Evolutionary conservation across 1,284 basidiomycete species (phyloP), one percentile per base, ranked within the genome.

Genomic region (Cryptococcus wingfieldii): DNA sequence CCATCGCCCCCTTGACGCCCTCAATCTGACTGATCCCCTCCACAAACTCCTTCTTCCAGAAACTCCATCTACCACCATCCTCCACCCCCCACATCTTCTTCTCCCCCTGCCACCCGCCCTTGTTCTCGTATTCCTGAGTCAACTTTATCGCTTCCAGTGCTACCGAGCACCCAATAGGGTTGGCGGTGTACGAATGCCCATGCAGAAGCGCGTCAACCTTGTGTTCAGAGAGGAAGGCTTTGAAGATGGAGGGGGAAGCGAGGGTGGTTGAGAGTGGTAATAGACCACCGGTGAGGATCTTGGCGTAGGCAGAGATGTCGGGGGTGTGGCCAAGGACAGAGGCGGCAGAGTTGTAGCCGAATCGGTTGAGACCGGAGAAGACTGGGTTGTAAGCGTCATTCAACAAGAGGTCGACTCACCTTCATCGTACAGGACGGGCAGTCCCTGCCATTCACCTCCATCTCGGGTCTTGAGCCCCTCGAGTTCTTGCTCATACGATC

Each of bases 381-480:
- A 98, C 95, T 76, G 51, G 42, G 18, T 31, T 37, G 19, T n/a
- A 12, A n/a, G 46, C 9, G 10, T 18, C 38, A 23, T 27, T 16
- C 28, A 3, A 13, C 43, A 31, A 48, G n/a, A 18, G 6, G 37
- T n/a, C 6, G 10, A 56, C 68, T 59, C 51, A 74, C 74, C 74
- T 75, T 98, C 95, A 75, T 98, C 95, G 67, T 90, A 98, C 57
- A 98, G 85, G 59, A 98, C 87, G 0, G 95, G 93, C 18, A 98
- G 79, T 2, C 89, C 88, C 8, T 78, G 80, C 86, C 88, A 90
- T 7, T 61, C 67, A 0, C 54, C 58, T 2, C 53, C 55, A 9
- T 50, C 34, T 43, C 57, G 27, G 53, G 46, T 47, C n/a, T 46
- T 19, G 7, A 65, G 18, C 14, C 31, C 52, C 13, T 39, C 19